These are phyloP conservation scores for Xylaria venustula DNA, from an alignment of 495 filamentous ascomycete species.

Conservation along the genomic window DNA sequence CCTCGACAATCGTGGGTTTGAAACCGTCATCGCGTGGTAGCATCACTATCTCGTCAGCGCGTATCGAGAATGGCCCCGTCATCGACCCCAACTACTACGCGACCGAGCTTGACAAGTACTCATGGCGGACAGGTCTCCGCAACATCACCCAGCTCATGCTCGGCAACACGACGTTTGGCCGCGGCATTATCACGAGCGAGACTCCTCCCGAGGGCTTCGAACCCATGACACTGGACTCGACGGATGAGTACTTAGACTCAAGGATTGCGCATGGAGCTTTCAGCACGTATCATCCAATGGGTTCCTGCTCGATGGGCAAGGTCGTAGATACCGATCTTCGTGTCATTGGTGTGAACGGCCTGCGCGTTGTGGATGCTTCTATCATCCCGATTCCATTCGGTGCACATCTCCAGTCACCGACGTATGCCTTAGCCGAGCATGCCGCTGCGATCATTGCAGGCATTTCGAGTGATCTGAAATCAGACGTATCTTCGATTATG, in stretches of 20 bases:
- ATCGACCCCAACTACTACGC: conserved; percentile 45
- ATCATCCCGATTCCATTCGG: conserved; percentile 28
- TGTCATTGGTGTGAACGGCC: conserved; percentile 28
- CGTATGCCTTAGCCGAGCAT: conserved; percentile 18
- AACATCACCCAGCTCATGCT: conserved; percentile 8
- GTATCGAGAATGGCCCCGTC: conserved; percentile 19
- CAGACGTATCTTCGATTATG: no score
- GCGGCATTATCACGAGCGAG: conserved; percentile 13
- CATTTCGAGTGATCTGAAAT: no score
- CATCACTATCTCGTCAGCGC: conserved; percentile 28
- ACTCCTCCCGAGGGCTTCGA: not conserved
- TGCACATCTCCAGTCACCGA: conserved; percentile 12
- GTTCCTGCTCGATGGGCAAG: conserved; percentile 16
- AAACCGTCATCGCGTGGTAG: conserved; percentile 36
- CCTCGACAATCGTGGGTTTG: conserved; percentile 27
- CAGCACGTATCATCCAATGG: conserved; percentile 12
- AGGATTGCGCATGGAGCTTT: not conserved
- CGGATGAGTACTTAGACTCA: not conserved
- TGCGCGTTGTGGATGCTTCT: conserved; percentile 42
- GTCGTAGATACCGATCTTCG: conserved; percentile 32
- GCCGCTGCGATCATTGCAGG: conserved; percentile 14
- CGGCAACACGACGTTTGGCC: not conserved
- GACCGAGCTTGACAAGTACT: conserved; percentile 23
- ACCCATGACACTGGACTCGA: not conserved
- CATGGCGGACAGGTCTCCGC: conserved; percentile 3